Evolutionary conservation across 163 green algal species (phyloP).

Genomic region (Coccomyxa subellipsoidea): DNA sequence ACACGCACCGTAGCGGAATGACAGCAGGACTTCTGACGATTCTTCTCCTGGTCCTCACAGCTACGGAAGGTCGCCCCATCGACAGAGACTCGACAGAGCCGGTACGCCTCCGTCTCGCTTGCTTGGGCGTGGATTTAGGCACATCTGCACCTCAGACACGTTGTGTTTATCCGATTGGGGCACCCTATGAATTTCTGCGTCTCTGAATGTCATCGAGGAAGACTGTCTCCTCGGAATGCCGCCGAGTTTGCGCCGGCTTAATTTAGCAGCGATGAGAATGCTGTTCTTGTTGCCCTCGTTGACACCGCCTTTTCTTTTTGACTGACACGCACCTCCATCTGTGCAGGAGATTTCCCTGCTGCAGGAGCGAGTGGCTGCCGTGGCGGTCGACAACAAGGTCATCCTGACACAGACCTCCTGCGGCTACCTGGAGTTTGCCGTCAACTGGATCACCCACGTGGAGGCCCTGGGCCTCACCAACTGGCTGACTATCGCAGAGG

Average conservation of each 20-base stretch:
- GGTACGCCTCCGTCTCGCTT: not conserved
- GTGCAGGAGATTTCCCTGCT: not conserved
- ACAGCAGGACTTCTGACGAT: not conserved
- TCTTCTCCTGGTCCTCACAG: not conserved
- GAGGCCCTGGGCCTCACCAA: slow-evolving; percentile 1
- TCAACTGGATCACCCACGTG: slow-evolving; percentile 7
- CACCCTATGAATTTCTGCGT: too few relatives aligned
- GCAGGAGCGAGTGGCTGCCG: not conserved
- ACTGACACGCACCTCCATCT: not conserved
- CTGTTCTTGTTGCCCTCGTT: too few relatives aligned
- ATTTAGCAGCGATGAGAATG: too few relatives aligned
- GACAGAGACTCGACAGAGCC: not conserved
- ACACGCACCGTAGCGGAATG: not conserved
- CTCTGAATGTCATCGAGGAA: too few relatives aligned
- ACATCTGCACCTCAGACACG: too few relatives aligned
- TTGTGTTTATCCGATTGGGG: too few relatives aligned
- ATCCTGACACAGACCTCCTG: slow-evolving; percentile 8
- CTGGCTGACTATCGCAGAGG: slow-evolving; percentile 4
- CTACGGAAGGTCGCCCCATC: not conserved
- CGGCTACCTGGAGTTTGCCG: slow-evolving; percentile 9
- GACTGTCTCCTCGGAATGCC: too few relatives aligned
- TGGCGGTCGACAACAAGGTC: not conserved
- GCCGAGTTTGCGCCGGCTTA: too few relatives aligned
- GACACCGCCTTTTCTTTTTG: too few relatives aligned
- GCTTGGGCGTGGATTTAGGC: too few relatives aligned